Evolutionary conservation across 148 eudicot genomes (phyloP).

Genomic region (Camellia japonica): DNA sequence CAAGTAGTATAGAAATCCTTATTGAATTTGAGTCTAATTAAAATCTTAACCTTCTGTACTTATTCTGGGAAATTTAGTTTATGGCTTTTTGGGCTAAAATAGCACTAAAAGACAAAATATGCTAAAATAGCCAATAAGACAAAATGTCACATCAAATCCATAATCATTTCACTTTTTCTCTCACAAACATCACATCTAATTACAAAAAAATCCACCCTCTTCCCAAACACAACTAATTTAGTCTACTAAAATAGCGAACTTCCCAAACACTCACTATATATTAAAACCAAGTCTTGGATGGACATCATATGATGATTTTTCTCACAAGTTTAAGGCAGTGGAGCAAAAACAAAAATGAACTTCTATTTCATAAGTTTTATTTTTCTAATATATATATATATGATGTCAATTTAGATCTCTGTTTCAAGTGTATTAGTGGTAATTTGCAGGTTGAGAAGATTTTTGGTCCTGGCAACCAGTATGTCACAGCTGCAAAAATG

Average conservation of each 20-base stretch:
- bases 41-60: background rate
- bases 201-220: no score
- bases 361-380: background rate
- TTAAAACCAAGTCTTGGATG: background rate
- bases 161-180: no score
- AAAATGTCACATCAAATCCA: no score
- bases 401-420: background rate
- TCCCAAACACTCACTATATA: no score
- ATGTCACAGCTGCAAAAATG: conserved; percentile 96
- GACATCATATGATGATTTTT: background rate
- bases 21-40: background rate
- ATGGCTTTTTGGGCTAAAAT: no score
- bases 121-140: no score
- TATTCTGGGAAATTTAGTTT: no score
- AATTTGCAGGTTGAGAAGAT: conserved; percentile 73
- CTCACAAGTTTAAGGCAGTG: background rate
- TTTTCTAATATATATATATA: background rate
- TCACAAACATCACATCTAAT: no score
- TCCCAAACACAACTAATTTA: no score
- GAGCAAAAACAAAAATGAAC: background rate
- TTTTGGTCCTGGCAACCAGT: conserved; percentile 92
- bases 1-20: background rate
- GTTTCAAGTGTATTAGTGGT: background rate
- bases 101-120: no score
- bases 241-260: no score